A percentile compares a stretch with the other conserved stretches of the same genome.
Conservation (phyloP, 768 basidiomycete species). For the Polyporus arcularius region DNA sequence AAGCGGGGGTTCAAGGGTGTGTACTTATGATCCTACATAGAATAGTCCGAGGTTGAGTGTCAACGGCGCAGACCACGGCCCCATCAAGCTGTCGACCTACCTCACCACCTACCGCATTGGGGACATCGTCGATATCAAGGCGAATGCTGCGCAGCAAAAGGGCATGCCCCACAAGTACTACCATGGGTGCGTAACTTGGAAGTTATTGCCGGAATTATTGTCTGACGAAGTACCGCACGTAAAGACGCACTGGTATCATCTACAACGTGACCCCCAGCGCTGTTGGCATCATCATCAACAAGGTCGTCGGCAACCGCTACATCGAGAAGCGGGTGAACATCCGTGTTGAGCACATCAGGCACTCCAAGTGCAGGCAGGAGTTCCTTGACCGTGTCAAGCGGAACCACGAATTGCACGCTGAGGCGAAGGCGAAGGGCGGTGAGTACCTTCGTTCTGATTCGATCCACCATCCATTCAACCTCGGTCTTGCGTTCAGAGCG, state of each 20-base stretch:
- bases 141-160: conserved; percentile 98
- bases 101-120: conserved; percentile 92
- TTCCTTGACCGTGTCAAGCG: conserved; percentile 95
- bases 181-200: conserved; percentile 73
- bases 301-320: conserved; percentile 98
- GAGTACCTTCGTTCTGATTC: conserved; percentile 4
- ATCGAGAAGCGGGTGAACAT: conserved; percentile 99
- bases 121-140: conserved; percentile 99
- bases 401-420: conserved; percentile 82
- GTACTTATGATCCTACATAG: conserved; percentile 28
- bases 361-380: conserved; percentile 84
- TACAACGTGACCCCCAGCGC: conserved; percentile 97
- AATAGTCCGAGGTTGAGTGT: conserved; percentile 10
- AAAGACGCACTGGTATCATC: conserved; percentile 93
- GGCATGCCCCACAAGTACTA: conserved; percentile 99
- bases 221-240: conserved; percentile 1
- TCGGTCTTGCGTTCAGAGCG: conserved; percentile 53
- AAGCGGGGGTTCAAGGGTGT: conserved; percentile 97
- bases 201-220: not conserved
- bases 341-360: conserved; percentile 91
- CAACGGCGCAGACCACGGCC: conserved; percentile 75
- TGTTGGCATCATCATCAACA: conserved; percentile 97
- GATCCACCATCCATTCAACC: not conserved
- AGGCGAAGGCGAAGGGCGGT: conserved; percentile 91
- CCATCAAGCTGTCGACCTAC: conserved; percentile 89